These are phyloP conservation scores for Hansenula lynferdii DNA, from an alignment of 1,139 yeast genomes.

Conservation along the genomic window DNA sequence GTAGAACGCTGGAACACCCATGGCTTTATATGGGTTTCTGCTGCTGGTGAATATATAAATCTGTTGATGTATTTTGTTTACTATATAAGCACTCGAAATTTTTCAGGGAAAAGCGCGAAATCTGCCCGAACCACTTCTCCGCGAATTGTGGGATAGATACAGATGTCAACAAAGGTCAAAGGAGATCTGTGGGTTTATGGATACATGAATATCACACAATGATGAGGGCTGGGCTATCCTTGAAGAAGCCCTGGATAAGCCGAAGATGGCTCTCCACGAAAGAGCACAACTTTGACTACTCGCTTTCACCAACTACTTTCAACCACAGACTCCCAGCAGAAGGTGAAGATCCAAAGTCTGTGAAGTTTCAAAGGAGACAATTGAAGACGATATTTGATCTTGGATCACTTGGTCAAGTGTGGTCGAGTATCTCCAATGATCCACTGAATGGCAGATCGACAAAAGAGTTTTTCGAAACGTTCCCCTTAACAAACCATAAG, in stretches of 20 bases:
- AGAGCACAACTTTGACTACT: constrained; percentile 30
- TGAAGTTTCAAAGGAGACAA: constrained; percentile 12
- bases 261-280: constrained; percentile 1
- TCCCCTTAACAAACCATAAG: constrained; percentile 42
- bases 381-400: constrained; percentile 8
- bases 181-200: too few relatives aligned
- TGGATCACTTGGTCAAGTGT: constrained; percentile 11
- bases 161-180: too few relatives aligned
- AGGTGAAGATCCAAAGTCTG: constrained; percentile 10
- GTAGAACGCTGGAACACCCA: constrained; percentile 96
- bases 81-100: not conserved
- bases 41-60: too few relatives aligned
- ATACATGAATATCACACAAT: too few relatives aligned
- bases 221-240: not conserved
- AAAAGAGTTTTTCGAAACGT: constrained; percentile 34
- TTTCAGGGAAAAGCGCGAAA: too few relatives aligned
- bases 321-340: constrained; percentile 29
- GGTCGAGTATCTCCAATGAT: constrained; percentile 11
- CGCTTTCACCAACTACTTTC: constrained; percentile 30
- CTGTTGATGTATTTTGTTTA: not conserved
- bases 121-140: too few relatives aligned
- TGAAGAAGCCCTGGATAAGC: not conserved
- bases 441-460: constrained; percentile 17
- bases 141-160: too few relatives aligned
- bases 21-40: constrained; percentile 12